Base-by-base conservation (phyloP, 352 stramenopile genomes). In the Phytopythium sindhum region DNA sequence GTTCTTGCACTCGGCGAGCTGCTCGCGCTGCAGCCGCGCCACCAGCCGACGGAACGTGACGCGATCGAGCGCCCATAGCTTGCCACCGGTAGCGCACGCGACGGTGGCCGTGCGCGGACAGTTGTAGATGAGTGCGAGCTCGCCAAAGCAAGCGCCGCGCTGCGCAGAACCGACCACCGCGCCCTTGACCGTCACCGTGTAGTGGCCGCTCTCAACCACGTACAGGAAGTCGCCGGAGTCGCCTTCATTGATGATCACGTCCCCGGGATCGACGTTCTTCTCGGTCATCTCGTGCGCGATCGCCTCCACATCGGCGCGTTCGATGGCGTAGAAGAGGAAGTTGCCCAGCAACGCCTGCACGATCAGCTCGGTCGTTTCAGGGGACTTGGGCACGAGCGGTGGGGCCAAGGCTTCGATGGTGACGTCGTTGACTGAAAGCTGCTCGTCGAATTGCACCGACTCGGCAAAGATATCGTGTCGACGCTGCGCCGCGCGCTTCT, bases 121-220 rank as follows among this genome's bases (percentile, higher is more conserved):
- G 70, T 98, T 98, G 77, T 99, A 99, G 65, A 99, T 84, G 21
- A 99, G 79, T 6, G 96, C 95, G 10, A 98, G 71, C 72, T 99
- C 97, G 51, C 97, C 97, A 64, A 98, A 98, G 10, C 86, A 96
- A 23, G 81, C 87, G 42, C 91, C 91, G 6, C 77, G 74, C 56
- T 89, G 78, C 19, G 81, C 90, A 0, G 80, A 72, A 37, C 86
- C 87, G 11, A 98, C 84, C 41, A 91, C 70, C 33, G 88, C 81
- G 21, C 82, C 88, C 37, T 93, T 79, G 4, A 98, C 88, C 21
- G 80, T 83, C 70, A 98, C 93, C 60, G 81, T 88, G 57, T 97
- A 96, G 15, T 85, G 77, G 23, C 95, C 95, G 8, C 63, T 77
- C 63, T 92, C 86, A 28, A 92, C 79, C 26, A 93, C 78, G 59